These are phyloP conservation scores for Melanomma pulvis-pyrius DNA, from an alignment of 495 filamentous ascomycete genomes.

Conservation along the genomic window DNA sequence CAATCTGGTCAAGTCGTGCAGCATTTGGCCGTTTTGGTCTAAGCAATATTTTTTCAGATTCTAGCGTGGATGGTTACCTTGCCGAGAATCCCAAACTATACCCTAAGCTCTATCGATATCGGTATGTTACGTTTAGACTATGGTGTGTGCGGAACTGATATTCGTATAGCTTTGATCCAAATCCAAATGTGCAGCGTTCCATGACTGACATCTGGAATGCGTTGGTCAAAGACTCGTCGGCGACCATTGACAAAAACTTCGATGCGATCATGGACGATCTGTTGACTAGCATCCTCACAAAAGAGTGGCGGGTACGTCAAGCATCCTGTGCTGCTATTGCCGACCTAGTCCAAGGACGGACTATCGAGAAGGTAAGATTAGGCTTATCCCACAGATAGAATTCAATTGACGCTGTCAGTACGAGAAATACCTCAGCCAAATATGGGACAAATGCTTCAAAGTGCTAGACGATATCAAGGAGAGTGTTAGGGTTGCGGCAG, in stretches of 20 bases:
- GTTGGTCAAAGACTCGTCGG: conserved; percentile 78
- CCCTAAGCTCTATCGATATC: conserved; percentile 89
- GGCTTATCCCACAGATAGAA: neutral
- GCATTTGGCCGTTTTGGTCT: conserved; percentile 94
- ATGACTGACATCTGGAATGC: conserved; percentile 99
- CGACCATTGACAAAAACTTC: conserved; percentile 73
- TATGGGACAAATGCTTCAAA: conserved; percentile 81
- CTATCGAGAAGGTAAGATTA: conserved; percentile 57
- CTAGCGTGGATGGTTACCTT: conserved; percentile 71
- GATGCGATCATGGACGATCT: conserved; percentile 84
- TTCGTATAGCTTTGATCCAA: conserved; percentile 73
- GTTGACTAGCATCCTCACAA: conserved; percentile 79
- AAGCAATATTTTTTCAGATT: conserved; percentile 85
- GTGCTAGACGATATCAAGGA: conserved; percentile 94
- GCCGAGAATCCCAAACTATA: conserved; percentile 87
- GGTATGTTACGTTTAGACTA: conserved; percentile 39
- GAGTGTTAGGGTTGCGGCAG: conserved; percentile 77
- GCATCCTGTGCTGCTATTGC: conserved; percentile 89
- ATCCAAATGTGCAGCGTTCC: conserved; percentile 83
- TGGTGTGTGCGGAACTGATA: neutral
- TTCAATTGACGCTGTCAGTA: conserved; percentile 52
- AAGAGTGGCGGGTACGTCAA: conserved; percentile 90
- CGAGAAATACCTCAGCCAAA: conserved; percentile 77
- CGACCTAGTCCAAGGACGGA: conserved; percentile 77
- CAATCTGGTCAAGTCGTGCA: conserved; percentile 91